These are phyloP conservation scores for Lunasporangiospora selenospora DNA, from an alignment of 192 early-diverging fungal genomes.

Conservation along the genomic window DNA sequence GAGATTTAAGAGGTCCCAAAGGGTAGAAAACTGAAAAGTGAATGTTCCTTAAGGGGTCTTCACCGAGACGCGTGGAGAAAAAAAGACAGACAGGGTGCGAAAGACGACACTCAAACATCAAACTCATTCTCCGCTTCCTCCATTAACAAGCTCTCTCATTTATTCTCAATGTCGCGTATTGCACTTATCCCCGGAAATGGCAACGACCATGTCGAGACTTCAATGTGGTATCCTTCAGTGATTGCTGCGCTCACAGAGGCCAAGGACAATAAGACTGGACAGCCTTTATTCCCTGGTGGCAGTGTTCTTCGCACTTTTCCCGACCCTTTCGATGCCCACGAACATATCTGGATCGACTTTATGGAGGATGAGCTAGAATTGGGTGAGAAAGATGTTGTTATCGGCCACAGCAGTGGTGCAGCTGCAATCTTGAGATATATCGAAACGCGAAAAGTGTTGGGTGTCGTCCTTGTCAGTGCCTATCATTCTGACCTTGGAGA, in stretches of 20 bases:
- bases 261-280: constrained; percentile 8
- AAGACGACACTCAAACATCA: too few relatives aligned
- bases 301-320: constrained; percentile 43
- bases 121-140: not conserved
- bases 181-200: constrained; percentile 50
- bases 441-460: constrained; percentile 35
- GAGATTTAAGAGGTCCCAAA: too few relatives aligned
- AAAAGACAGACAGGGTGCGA: too few relatives aligned
- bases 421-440: constrained; percentile 44
- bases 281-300: constrained; percentile 31
- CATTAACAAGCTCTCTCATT: not conserved
- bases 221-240: constrained; percentile 50
- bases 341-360: constrained; percentile 43
- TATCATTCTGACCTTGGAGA: constrained; percentile 50
- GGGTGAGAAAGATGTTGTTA: constrained; percentile 31
- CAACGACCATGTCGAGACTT: constrained; percentile 37
- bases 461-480: constrained; percentile 50
- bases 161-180: constrained; percentile 27
- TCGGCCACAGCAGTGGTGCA: constrained; percentile 48
- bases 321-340: constrained; percentile 41
- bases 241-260: constrained; percentile 26
- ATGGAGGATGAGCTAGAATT: constrained; percentile 45
- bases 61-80: too few relatives aligned
- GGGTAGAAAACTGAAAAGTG: too few relatives aligned
- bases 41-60: too few relatives aligned